A percentile compares a stretch with the other conserved stretches of the same genome.
Conservation (phyloP, 176 grass and related monocot species). For the Paspalum notatum region DNA sequence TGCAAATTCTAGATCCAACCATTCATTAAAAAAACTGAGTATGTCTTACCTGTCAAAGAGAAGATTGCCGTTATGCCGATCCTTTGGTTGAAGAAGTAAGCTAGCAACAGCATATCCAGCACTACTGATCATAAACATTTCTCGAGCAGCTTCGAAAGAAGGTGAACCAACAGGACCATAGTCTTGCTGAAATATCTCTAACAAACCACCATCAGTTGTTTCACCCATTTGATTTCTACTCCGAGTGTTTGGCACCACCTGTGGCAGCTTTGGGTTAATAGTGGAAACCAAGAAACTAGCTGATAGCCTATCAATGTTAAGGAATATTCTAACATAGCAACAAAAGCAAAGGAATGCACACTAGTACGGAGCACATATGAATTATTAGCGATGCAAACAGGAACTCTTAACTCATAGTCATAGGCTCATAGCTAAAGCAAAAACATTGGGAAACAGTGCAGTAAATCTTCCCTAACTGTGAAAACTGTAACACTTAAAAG, state of each 20-base stretch:
- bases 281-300: slow-evolving; percentile 36
- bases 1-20: slow-evolving; percentile 23
- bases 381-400: neutral
- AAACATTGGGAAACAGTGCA: neutral
- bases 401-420: neutral
- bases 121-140: slow-evolving; percentile 99
- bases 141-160: slow-evolving; percentile 88
- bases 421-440: neutral
- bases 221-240: slow-evolving; percentile 99
- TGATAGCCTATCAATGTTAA: slow-evolving; percentile 19
- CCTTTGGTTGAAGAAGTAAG: slow-evolving; percentile 96
- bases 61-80: slow-evolving; percentile 99
- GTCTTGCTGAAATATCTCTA: slow-evolving; percentile 99
- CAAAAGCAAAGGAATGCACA: slow-evolving; percentile 13
- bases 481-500: slow-evolving; percentile 23
- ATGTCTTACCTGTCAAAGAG: slow-evolving; percentile 87
- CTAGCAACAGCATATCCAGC: slow-evolving; percentile 99
- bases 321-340: slow-evolving; percentile 20
- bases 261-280: slow-evolving; percentile 38
- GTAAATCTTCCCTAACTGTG: neutral
- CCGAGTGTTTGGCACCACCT: slow-evolving; percentile 96
- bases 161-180: slow-evolving; percentile 94
- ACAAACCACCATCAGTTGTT: slow-evolving; percentile 97
- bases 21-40: slow-evolving; percentile 34
- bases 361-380: neutral